phyloP scores from a whole-genome alignment of 208 protist genomes.

The Trypanosoma rangeli region DNA sequence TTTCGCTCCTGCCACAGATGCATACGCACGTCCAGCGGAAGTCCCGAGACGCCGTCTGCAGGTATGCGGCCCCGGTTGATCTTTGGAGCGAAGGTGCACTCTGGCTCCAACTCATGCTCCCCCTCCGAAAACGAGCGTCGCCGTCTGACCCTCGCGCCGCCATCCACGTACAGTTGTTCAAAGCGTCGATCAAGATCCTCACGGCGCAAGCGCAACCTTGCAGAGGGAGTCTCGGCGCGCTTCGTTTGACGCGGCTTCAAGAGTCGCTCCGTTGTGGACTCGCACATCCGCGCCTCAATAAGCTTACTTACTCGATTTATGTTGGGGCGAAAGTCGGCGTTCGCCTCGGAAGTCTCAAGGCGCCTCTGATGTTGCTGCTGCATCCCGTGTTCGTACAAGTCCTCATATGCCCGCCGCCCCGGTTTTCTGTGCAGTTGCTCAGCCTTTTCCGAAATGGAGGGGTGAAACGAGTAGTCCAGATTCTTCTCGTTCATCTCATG shows the following conservation, averaged over 20 bases:
- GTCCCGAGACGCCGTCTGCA: background rate
- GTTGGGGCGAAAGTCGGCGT: conserved; percentile 34
- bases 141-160: background rate
- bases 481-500: conserved; percentile 10
- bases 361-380: conserved; percentile 12
- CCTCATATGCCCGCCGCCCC: conserved; percentile 28
- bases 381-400: conserved; percentile 40
- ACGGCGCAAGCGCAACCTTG: background rate
- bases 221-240: background rate
- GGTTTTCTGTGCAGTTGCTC: conserved; percentile 26
- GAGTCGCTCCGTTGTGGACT: conserved; percentile 41
- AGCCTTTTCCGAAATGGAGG: conserved; percentile 37
- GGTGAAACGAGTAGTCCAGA: conserved; percentile 20
- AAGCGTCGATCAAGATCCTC: conserved; percentile 17
- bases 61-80: conserved; percentile 5
- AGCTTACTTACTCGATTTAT: conserved; percentile 46
- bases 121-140: background rate
- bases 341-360: background rate
- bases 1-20: conserved; percentile 24
- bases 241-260: conserved; percentile 22
- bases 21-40: conserved; percentile 24
- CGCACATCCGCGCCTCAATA: conserved; percentile 38
- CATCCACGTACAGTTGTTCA: conserved; percentile 16
- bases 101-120: conserved; percentile 3
- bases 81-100: conserved; percentile 23